These are phyloP conservation scores for Leccinum incarnatum DNA, from an alignment of 768 basidiomycete species.

Conservation along the genomic window DNA sequence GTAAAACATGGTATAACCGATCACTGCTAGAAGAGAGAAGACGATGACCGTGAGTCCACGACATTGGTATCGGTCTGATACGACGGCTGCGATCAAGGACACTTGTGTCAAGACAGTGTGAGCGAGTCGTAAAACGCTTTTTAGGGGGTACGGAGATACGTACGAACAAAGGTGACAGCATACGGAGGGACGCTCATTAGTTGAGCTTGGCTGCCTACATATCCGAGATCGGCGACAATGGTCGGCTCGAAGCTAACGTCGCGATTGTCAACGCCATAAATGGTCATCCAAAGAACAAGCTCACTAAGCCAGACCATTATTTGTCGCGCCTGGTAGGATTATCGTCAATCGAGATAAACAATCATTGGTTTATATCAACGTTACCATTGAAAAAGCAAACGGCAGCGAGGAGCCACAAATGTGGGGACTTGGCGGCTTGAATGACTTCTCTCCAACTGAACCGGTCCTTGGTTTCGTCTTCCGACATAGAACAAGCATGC, in stretches of 20 bases:
- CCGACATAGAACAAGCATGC: slow-evolving; percentile 30
- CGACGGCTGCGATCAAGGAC: slow-evolving; percentile 37
- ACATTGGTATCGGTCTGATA: slow-evolving; percentile 53
- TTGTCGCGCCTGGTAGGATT: slow-evolving; percentile 13
- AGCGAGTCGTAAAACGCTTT: not conserved
- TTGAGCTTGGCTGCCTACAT: slow-evolving; percentile 46
- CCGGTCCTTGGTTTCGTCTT: slow-evolving; percentile 41
- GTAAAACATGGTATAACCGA: slow-evolving; percentile 56
- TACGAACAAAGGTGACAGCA: slow-evolving; percentile 19
- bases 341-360: not conserved
- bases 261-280: slow-evolving; percentile 34
- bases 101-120: slow-evolving; percentile 23
- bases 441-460: slow-evolving; percentile 60
- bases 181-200: slow-evolving; percentile 34
- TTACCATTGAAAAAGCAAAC: slow-evolving; percentile 53
- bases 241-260: slow-evolving; percentile 63
- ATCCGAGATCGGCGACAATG: slow-evolving; percentile 64
- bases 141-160: not conserved
- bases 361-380: not conserved
- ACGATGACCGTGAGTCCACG: slow-evolving; percentile 49
- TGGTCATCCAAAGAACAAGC: not conserved
- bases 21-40: slow-evolving; percentile 40
- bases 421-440: slow-evolving; percentile 47
- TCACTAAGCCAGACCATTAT: slow-evolving; percentile 25
- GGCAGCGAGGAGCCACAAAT: slow-evolving; percentile 46